A percentile compares a stretch with the other conserved stretches of the same genome.
Conservation (phyloP, 2,329 filamentous ascomycete genomes). For the Aureobasidium subglaciale region DNA sequence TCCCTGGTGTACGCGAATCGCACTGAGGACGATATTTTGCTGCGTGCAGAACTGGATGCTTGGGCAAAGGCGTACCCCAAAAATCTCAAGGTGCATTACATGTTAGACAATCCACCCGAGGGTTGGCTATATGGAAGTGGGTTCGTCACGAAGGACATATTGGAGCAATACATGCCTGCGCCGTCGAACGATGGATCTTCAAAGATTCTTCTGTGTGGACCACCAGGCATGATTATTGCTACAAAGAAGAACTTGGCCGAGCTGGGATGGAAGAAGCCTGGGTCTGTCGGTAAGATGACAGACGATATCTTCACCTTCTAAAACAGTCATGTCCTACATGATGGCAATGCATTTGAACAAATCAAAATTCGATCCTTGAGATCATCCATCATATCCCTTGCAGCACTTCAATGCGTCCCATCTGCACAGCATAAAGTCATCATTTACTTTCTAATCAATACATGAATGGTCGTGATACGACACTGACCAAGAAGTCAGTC, state of each 20-base stretch:
- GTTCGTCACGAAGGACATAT: slow-evolving; percentile 45
- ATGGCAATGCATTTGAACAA: no score
- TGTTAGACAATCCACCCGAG: slow-evolving; percentile 43
- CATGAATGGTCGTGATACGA: no score
- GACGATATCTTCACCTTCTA: slow-evolving; percentile 96
- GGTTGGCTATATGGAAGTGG: slow-evolving; percentile 46
- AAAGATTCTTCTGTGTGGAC: slow-evolving; percentile 55
- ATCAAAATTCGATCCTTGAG: no score
- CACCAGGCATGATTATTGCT: slow-evolving; percentile 53
- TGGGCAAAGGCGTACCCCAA: slow-evolving; percentile 42
- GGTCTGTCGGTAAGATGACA: slow-evolving; percentile 86
- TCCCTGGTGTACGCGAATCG: slow-evolving; percentile 55
- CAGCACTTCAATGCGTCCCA: no score
- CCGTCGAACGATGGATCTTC: slow-evolving; percentile 34
- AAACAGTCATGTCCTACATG: background rate
- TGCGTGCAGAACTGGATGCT: slow-evolving; percentile 49
- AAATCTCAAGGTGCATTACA: slow-evolving; percentile 51
- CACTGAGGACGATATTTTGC: slow-evolving; percentile 52
- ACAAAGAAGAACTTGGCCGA: slow-evolving; percentile 39
- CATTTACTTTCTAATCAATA: no score
- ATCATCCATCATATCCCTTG: no score
- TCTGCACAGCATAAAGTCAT: no score
- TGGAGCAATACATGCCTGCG: slow-evolving; percentile 43
- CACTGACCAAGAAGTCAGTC: no score
- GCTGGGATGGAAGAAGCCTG: slow-evolving; percentile 81